Conservation (phyloP, 441 rosid genomes). For the Syzygium malaccense region DNA sequence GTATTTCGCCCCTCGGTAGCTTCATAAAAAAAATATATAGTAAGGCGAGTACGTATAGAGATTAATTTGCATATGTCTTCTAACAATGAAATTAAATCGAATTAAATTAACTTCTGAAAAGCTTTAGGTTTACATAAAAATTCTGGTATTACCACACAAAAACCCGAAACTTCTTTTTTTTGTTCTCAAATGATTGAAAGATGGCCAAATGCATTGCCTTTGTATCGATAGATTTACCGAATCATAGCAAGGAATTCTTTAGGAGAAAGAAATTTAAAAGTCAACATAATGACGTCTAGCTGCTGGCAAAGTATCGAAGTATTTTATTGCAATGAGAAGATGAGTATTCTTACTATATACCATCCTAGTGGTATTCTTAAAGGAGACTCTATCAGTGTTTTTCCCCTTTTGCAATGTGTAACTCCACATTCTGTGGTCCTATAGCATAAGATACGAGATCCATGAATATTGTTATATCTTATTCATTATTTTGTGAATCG, state of each 20-base stretch:
- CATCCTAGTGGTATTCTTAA: not conserved
- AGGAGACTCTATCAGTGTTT: not conserved
- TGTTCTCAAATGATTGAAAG: not conserved
- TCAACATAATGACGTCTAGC: not conserved
- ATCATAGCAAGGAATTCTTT: not conserved
- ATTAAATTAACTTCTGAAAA: not conserved
- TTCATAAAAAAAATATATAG: not conserved
- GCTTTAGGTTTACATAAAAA: not conserved
- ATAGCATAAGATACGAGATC: not conserved
- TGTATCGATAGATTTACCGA: not conserved
- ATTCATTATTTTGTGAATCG: not conserved
- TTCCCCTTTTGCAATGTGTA: not conserved
- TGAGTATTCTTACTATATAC: not conserved
- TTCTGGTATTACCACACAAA: not conserved
- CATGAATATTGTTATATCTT: not conserved
- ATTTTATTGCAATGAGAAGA: not conserved
- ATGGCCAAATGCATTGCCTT: not conserved
- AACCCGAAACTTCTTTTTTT: not conserved
- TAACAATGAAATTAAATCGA: not conserved
- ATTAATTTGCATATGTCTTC: not conserved
- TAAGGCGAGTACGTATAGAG: not conserved
- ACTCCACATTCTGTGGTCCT: not conserved
- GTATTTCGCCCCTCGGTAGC: not conserved
- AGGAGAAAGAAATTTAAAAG: not conserved
- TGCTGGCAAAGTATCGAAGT: not conserved